Evolutionary conservation across 139 green algal species (phyloP).

Genomic region (Chlamydomonas sphaeroides): DNA sequence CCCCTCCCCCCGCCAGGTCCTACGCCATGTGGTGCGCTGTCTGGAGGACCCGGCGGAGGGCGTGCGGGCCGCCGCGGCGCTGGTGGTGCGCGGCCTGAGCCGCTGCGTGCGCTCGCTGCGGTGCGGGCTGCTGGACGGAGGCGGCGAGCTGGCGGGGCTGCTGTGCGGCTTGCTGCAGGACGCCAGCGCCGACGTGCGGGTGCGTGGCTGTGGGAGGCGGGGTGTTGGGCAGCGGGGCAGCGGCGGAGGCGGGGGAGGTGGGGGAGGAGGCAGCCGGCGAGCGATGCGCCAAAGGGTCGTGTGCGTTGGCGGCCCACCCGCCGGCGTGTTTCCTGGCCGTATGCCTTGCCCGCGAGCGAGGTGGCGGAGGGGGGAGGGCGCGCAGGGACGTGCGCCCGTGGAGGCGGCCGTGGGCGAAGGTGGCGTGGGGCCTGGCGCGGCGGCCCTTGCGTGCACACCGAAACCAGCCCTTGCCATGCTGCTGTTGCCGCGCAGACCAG

Average conservation of each 20-base stretch:
- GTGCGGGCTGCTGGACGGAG: not conserved
- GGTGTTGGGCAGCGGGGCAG: not conserved
- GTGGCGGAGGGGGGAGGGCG: too few relatives aligned
- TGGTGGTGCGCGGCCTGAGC: slow-evolving; percentile 77
- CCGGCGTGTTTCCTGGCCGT: too few relatives aligned
- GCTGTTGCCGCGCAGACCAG: slow-evolving; percentile 65
- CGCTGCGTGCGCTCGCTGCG: slow-evolving; percentile 66
- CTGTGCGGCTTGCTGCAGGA: slow-evolving; percentile 71
- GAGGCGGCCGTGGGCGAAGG: too few relatives aligned
- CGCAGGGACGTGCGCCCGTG: too few relatives aligned
- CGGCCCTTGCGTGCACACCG: too few relatives aligned
- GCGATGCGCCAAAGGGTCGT: too few relatives aligned
- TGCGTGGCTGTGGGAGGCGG: slow-evolving; percentile 44
- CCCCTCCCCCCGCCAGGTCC: slow-evolving; percentile 32
- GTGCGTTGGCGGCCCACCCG: too few relatives aligned
- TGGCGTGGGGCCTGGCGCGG: too few relatives aligned
- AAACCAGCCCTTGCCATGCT: too few relatives aligned
- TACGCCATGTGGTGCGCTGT: slow-evolving; percentile 61
- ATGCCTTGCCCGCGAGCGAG: too few relatives aligned
- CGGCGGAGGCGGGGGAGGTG: not conserved
- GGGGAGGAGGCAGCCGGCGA: not conserved
- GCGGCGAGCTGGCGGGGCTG: slow-evolving; percentile 59
- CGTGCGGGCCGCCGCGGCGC: slow-evolving; percentile 75
- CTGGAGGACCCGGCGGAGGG: slow-evolving; percentile 54
- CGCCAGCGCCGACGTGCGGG: slow-evolving; percentile 47